Percentiles rank a stretch among this genome's conserved stretches.
These are phyloP conservation scores for Boletus vinaceobasis DNA, from an alignment of 768 basidiomycete genomes.

Conservation along the genomic window DNA sequence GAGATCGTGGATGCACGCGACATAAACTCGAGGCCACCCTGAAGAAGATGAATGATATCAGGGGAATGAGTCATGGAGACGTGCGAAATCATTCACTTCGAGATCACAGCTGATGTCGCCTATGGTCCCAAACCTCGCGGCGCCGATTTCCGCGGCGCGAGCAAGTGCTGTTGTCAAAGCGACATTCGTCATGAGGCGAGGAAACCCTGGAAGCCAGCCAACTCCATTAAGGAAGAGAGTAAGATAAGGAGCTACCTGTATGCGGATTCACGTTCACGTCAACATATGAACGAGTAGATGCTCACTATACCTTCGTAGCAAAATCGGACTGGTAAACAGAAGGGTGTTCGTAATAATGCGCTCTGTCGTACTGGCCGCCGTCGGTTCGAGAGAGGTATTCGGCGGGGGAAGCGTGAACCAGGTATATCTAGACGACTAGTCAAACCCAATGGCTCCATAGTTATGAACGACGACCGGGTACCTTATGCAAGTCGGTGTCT, in stretches of 20 bases:
- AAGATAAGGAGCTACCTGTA: conserved; percentile 80
- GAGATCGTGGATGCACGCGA: conserved; percentile 74
- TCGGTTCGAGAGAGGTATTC: conserved; percentile 68
- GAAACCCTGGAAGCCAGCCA: conserved; percentile 78
- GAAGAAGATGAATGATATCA: not conserved
- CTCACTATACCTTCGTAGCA: conserved; percentile 51
- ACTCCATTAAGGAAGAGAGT: conserved; percentile 84
- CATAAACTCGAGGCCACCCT: conserved; percentile 87
- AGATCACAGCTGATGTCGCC: conserved; percentile 91
- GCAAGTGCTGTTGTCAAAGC: conserved; percentile 53
- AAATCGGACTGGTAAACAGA: conserved; percentile 65
- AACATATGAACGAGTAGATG: not conserved
- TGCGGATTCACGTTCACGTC: not conserved
- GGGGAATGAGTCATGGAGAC: not conserved
- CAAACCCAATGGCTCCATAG: not conserved
- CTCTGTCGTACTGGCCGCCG: conserved; percentile 55
- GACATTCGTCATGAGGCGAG: conserved; percentile 70
- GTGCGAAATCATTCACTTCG: conserved; percentile 42
- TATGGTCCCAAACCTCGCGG: conserved; percentile 62
- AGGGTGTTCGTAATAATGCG: conserved; percentile 73
- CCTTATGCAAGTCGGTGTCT: conserved; percentile 62
- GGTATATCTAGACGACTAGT: conserved; percentile 53
- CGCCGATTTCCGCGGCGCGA: conserved; percentile 47
- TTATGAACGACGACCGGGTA: conserved; percentile 14
- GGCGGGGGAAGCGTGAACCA: conserved; percentile 64